Base-by-base conservation (phyloP, 192 early-diverging fungal genomes). In the Radiomyces spectabilis region DNA sequence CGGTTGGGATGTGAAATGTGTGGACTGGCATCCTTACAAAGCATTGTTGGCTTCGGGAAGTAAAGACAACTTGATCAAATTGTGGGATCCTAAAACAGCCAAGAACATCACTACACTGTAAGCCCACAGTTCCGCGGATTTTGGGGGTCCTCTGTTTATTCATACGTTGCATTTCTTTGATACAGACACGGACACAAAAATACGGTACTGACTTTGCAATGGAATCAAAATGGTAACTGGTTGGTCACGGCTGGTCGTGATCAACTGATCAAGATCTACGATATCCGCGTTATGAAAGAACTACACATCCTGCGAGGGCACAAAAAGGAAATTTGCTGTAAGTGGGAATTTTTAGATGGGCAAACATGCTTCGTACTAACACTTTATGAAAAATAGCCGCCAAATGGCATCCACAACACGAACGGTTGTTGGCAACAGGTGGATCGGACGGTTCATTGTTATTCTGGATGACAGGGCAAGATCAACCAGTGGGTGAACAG, bases 221-320 rank as follows among this genome's bases (percentile, higher is more conserved):
- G 94, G 95, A 99, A 99, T 66, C 81, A 81, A 37, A 99, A 99
- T 72, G 97, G 97, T 16, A 89, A 93, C 60, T 99, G 97, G 97
- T 72, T 99, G 2, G 80, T 88, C 2, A 94, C 87, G 12, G 91
- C 88, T 0, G 90, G 87, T 34, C 71, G 93, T 50, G 97, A 99
- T 69, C 88, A 93, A 52, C 62, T 92, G 32, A 71, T 99, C 27
- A 89, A 94, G 59, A 74, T 99, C 10, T 99, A 88, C 70, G 97
- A 99, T 68, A 89, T 99, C 22, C 75, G 97, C 6, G 91, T 83
- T 39, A 88, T 97, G 85, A 86, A 88, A 52, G 93, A 95, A 54
- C 37, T 97, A 43, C 85, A 89, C 53, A 78, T 81, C 3, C 93
- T 96, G 61, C 65, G 85, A 40, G 90, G 89, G 2, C 89, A 94